These are phyloP conservation scores for Stagonosporopsis tanaceti DNA, from an alignment of 2,329 filamentous ascomycete genomes.

Conservation along the genomic window DNA sequence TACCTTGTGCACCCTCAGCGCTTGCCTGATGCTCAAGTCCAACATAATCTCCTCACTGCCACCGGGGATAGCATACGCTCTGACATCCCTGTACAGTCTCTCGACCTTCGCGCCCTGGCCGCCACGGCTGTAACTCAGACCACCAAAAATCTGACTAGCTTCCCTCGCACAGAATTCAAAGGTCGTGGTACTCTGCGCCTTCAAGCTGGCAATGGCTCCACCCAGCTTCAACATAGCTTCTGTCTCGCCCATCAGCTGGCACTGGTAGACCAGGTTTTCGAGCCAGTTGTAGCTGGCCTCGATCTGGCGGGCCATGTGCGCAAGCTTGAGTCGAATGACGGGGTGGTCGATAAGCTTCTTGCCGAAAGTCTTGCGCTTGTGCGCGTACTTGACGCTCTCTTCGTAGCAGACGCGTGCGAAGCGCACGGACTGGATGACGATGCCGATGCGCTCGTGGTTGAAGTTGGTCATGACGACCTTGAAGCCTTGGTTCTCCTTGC, in stretches of 20 bases:
- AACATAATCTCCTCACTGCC: slow-evolving; percentile 99
- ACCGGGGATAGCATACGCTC: slow-evolving; percentile 93
- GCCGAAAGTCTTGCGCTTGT: slow-evolving; percentile 96
- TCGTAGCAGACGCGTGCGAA: slow-evolving; percentile 98
- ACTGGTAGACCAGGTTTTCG: slow-evolving; percentile 94
- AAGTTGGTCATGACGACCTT: slow-evolving; percentile 99
- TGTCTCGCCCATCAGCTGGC: slow-evolving; percentile 88
- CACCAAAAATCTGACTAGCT: slow-evolving; percentile 96
- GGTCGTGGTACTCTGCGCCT: slow-evolving; percentile 91
- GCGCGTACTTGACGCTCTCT: slow-evolving; percentile 93
- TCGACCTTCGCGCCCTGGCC: slow-evolving; percentile 97
- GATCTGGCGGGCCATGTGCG: slow-evolving; percentile 97
- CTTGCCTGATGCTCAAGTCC: slow-evolving; percentile 92
- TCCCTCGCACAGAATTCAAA: slow-evolving; percentile 98
- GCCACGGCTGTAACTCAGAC: slow-evolving; percentile 87
- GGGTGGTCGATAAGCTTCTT: slow-evolving; percentile 97
- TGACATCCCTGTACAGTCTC: slow-evolving; percentile 90
- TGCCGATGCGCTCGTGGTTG: slow-evolving; percentile 98
- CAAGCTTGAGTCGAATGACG: slow-evolving; percentile 96
- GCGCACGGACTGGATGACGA: slow-evolving; percentile 95
- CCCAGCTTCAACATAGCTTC: slow-evolving; percentile 97
- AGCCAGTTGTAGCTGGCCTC: slow-evolving; percentile 98
- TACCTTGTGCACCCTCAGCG: slow-evolving; percentile 84
- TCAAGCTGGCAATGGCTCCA: slow-evolving; percentile 90
- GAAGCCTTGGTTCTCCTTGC: slow-evolving; percentile 98